These are phyloP conservation scores for Russula dissimulans DNA, from an alignment of 768 basidiomycete species.

Conservation along the genomic window DNA sequence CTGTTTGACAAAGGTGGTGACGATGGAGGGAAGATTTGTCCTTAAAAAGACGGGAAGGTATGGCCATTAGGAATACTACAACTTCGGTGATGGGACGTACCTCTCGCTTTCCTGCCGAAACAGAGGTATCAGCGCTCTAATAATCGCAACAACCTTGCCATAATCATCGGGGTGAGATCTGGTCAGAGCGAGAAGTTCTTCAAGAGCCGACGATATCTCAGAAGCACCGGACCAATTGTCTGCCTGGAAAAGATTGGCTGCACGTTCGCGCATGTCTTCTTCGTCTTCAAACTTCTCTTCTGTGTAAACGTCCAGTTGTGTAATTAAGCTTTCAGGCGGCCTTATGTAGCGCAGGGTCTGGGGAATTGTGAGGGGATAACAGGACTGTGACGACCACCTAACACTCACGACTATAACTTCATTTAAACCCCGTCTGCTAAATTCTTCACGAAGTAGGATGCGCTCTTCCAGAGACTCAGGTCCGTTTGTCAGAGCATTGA, in stretches of 20 bases:
- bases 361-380: not conserved
- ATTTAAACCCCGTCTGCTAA: slow-evolving; percentile 71
- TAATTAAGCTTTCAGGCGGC: slow-evolving; percentile 71
- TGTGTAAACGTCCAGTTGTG: slow-evolving; percentile 69
- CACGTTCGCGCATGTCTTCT: slow-evolving; percentile 67
- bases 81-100: slow-evolving; percentile 28
- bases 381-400: not conserved
- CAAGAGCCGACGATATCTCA: slow-evolving; percentile 46
- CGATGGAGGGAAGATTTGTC: not conserved
- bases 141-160: slow-evolving; percentile 49
- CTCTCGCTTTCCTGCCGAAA: slow-evolving; percentile 50
- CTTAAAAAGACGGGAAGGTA: not conserved
- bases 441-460: slow-evolving; percentile 72
- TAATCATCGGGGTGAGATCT: slow-evolving; percentile 56
- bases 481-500: slow-evolving; percentile 73
- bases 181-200: slow-evolving; percentile 52
- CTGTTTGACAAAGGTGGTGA: slow-evolving; percentile 10
- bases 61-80: not conserved
- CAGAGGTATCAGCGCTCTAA: slow-evolving; percentile 46
- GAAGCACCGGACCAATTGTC: slow-evolving; percentile 26
- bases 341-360: slow-evolving; percentile 68
- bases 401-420: slow-evolving; percentile 71
- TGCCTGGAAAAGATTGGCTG: slow-evolving; percentile 30
- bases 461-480: slow-evolving; percentile 73
- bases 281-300: slow-evolving; percentile 91